phyloP scores from a whole-genome alignment of 345 rosid species.

The Hibiscus trionum region DNA sequence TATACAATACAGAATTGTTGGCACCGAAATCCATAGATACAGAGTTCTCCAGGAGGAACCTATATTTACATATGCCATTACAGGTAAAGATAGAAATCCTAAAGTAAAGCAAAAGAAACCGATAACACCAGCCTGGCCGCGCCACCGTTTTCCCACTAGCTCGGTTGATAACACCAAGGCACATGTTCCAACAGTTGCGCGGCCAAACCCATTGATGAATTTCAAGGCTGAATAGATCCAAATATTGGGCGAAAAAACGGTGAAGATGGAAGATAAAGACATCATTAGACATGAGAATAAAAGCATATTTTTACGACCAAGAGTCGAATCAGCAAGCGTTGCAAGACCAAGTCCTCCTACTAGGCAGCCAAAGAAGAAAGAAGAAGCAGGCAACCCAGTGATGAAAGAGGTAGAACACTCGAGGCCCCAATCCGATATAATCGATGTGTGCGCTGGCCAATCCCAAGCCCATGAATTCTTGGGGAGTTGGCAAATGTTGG shows the following conservation, averaged over 20 bases:
- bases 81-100: conserved; percentile 47
- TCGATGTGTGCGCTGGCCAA: conserved; percentile 23
- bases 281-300: conserved; percentile 31
- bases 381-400: conserved; percentile 37
- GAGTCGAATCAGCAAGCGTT: conserved; percentile 43
- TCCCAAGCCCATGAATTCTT: conserved; percentile 47
- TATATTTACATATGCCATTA: conserved; percentile 26
- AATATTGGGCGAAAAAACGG: conserved; percentile 31
- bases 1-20: conserved; percentile 21
- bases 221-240: conserved; percentile 37
- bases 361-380: conserved; percentile 42
- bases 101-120: conserved; percentile 37
- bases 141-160: conserved; percentile 32
- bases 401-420: conserved; percentile 37
- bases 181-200: conserved; percentile 37
- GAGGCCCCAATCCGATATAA: conserved; percentile 50
- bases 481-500: conserved; percentile 34
- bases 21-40: conserved; percentile 36
- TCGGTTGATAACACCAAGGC: conserved; percentile 34
- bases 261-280: conserved; percentile 30
- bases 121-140: conserved; percentile 38
- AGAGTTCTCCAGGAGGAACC: conserved; percentile 42
- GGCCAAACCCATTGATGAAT: conserved; percentile 39
- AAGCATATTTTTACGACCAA: conserved; percentile 61
- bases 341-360: conserved; percentile 41